Base-by-base conservation (phyloP, 2,329 filamentous ascomycete species). In the Neofusicoccum parvum region DNA sequence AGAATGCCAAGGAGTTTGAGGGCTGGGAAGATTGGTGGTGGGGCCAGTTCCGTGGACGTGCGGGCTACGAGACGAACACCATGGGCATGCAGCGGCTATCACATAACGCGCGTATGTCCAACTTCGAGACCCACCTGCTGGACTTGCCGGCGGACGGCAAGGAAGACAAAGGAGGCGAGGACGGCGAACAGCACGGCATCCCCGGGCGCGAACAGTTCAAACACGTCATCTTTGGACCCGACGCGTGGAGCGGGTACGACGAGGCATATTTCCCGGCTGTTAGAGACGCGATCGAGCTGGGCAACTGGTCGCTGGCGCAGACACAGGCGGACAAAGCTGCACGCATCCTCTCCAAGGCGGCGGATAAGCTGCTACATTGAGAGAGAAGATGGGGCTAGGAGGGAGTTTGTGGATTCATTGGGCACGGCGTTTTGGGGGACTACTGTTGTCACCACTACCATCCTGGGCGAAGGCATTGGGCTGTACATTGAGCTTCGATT, bases 151-250 rank as follows among this genome's bases (percentile, higher is more conserved):
- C 70, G 43, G 69, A 77, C 11, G 75, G 76, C 45, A 69, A 72
- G 5, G 67, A 65, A 32, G 27, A 39, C 3, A 65, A 70, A 41
- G 69, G 78, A 7, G 74, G 76, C 37, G 68, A 72, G 2, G 68
- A 65, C 15, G 58, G 53, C 17, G 68, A 66, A 9, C 67, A 69
- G 34, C 75, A 78, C 68, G 93, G 93, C 66, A 90, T 96, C 4
- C 91, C 92, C 45, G 92, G 92, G 71, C 89, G 94, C 69, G 91
- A 91, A 5, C 95, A 98, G 79, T 99, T 93, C 84, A 97, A 96
- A 78, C 95, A 97, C 78, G 86, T 96, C 73, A 81, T 99, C 65
- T 96, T 94, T 75, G 94, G 91, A 1, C 95, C 95, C 0, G 87
- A 92, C 72, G 81, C 87, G 2, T 94, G 92, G 90, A 89, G 88